phyloP scores from a whole-genome alignment of 176 grass and related monocot genomes.

The Tillandsia leiboldiana region DNA sequence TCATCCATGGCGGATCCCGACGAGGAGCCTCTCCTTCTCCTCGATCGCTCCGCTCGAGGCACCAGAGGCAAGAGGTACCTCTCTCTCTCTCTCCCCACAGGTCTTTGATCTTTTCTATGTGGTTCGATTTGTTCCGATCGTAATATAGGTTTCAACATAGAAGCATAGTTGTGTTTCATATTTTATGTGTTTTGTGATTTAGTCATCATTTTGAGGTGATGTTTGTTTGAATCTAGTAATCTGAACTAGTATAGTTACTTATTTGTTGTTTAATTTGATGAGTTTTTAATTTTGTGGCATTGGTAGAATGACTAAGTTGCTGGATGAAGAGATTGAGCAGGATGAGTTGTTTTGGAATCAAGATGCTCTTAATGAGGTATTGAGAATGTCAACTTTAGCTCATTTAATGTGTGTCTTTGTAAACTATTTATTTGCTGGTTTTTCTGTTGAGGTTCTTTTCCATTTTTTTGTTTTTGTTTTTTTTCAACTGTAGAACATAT shows the following conservation, averaged over 20 bases:
- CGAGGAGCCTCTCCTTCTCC: slow-evolving; percentile 34
- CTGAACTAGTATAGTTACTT: too few species aligned
- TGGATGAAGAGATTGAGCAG: slow-evolving; percentile 65
- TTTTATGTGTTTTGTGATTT: background rate
- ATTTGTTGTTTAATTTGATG: too few species aligned
- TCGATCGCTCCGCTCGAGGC: slow-evolving; percentile 59
- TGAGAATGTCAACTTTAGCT: background rate
- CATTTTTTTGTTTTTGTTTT: background rate
- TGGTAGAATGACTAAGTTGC: slow-evolving; percentile 70
- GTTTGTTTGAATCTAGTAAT: too few species aligned
- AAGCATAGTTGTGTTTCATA: too few species aligned
- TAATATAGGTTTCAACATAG: too few species aligned
- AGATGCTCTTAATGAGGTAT: slow-evolving; percentile 69
- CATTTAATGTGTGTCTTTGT: background rate
- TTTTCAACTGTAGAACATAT: too few species aligned
- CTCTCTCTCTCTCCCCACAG: background rate
- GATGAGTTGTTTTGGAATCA: slow-evolving; percentile 86
- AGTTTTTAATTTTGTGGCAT: background rate
- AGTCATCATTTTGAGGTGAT: too few species aligned
- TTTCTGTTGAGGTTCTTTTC: background rate
- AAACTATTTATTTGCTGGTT: background rate
- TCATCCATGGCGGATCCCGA: slow-evolving; percentile 25
- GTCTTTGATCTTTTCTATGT: background rate
- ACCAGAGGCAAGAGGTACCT: slow-evolving; percentile 67
- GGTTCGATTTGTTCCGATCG: background rate